Evolutionary conservation across 768 basidiomycete species (phyloP).

Genomic region (Suillus brevipes): DNA sequence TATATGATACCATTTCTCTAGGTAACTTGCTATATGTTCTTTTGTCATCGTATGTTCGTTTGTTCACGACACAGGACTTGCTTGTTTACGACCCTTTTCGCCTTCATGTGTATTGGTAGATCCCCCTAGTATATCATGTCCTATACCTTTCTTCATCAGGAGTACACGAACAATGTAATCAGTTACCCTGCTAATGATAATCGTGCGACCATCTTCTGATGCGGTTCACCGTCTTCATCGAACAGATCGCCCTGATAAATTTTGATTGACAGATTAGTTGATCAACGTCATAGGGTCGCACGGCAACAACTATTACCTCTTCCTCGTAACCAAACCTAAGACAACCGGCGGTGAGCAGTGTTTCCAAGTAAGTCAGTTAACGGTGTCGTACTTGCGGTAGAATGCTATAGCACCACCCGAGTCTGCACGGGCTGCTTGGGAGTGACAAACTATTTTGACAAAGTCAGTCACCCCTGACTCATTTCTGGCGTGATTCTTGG

Average conservation of each 20-base stretch:
- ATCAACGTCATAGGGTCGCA: slow-evolving; percentile 10
- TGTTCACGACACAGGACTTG: slow-evolving; percentile 31
- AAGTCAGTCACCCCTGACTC: slow-evolving; percentile 24
- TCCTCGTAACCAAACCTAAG: slow-evolving; percentile 66
- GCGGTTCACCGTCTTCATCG: slow-evolving; percentile 82
- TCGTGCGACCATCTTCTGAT: slow-evolving; percentile 76
- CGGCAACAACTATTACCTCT: slow-evolving; percentile 47
- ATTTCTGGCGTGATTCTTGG: slow-evolving; percentile 40
- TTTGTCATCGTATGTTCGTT: slow-evolving; percentile 35
- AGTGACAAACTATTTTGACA: slow-evolving; percentile 57
- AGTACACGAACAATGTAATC: slow-evolving; percentile 25
- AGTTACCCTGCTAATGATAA: slow-evolving; percentile 43
- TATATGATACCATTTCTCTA: slow-evolving; percentile 24
- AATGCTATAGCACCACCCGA: slow-evolving; percentile 56
- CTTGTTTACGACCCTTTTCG: slow-evolving; percentile 20
- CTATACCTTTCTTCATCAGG: slow-evolving; percentile 25
- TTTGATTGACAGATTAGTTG: slow-evolving; percentile 20
- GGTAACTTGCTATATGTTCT: slow-evolving; percentile 25
- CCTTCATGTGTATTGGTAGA: slow-evolving; percentile 46
- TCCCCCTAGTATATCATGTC: slow-evolving; percentile 33
- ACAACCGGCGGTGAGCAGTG: slow-evolving; percentile 17
- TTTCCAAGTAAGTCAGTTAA: slow-evolving; percentile 12
- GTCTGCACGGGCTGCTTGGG: slow-evolving; percentile 49
- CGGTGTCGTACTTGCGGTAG: slow-evolving; percentile 63
- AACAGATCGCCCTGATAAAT: slow-evolving; percentile 63